phyloP scores from a whole-genome alignment of 495 filamentous ascomycete species.

The Gamarada debralockiae region DNA sequence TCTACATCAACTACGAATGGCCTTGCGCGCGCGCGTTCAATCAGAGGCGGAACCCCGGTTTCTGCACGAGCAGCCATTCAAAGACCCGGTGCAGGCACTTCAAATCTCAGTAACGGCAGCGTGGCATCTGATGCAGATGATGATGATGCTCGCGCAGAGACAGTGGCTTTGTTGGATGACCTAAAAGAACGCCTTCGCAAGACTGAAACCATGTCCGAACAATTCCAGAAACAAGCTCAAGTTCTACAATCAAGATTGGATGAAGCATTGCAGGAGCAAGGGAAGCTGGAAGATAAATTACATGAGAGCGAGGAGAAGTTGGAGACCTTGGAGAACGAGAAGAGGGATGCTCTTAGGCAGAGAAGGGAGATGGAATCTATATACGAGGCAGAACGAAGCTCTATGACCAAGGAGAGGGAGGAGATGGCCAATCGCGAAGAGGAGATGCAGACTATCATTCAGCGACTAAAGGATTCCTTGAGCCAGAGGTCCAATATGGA shows the following conservation, averaged over 20 bases:
- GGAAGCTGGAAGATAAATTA: constrained; percentile 75
- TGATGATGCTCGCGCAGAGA: constrained; percentile 57
- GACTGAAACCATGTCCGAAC: constrained; percentile 73
- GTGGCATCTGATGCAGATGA: constrained; percentile 53
- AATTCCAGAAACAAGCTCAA: constrained; percentile 78
- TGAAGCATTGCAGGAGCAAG: constrained; percentile 78
- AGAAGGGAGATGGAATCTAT: constrained; percentile 85
- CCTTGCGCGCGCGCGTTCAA: constrained; percentile 45
- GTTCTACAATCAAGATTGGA: constrained; percentile 83
- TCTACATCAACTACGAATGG: constrained; percentile 22
- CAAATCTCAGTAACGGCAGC: constrained; percentile 56
- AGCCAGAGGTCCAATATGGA: constrained; percentile 67
- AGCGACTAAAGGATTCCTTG: constrained; percentile 83
- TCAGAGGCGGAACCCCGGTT: constrained; percentile 53
- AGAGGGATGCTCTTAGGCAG: constrained; percentile 71
- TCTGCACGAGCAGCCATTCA: constrained; percentile 66
- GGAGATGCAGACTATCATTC: constrained; percentile 82
- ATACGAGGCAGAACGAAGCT: constrained; percentile 83
- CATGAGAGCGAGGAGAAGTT: constrained; percentile 81
- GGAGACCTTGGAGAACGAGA: constrained; percentile 74
- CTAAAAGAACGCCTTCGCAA: constrained; percentile 75
- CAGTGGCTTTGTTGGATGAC: constrained; percentile 78
- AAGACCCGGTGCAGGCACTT: constrained; percentile 48
- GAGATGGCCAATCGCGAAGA: constrained; percentile 79
- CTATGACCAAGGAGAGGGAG: constrained; percentile 87